These are phyloP conservation scores for Aspergillus fischeri DNA, from an alignment of 2,329 filamentous ascomycete genomes.

Conservation along the genomic window DNA sequence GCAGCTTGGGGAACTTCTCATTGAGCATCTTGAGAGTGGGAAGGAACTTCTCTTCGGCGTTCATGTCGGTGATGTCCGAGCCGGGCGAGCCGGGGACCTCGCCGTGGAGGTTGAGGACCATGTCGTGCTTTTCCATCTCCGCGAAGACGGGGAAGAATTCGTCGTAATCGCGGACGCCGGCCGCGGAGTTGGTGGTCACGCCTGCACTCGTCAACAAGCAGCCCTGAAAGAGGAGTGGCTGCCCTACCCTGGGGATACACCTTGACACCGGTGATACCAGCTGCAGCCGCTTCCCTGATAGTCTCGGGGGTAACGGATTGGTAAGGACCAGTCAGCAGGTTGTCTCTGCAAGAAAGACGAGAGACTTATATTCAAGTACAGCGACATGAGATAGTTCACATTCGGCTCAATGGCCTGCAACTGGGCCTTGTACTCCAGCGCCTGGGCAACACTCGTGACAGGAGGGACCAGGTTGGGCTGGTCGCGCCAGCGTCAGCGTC, in stretches of 20 bases:
- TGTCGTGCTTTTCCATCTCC: slow-evolving; percentile 79
- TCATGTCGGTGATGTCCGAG: slow-evolving; percentile 54
- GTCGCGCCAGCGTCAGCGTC: neutral
- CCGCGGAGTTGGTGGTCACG: slow-evolving; percentile 56
- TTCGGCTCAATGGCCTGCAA: slow-evolving; percentile 58
- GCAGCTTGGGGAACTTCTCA: slow-evolving; percentile 61
- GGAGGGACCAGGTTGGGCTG: slow-evolving; percentile 64
- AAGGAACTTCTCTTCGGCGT: slow-evolving; percentile 72
- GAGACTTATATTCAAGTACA: slow-evolving; percentile 44
- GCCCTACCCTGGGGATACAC: neutral
- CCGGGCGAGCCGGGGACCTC: slow-evolving; percentile 47
- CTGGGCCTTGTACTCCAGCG: slow-evolving; percentile 61
- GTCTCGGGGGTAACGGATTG: slow-evolving; percentile 61
- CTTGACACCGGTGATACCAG: slow-evolving; percentile 66
- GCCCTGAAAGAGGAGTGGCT: neutral
- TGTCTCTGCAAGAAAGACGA: neutral
- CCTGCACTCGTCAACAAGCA: slow-evolving; percentile 34
- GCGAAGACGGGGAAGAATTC: slow-evolving; percentile 62
- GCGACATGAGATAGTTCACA: slow-evolving; percentile 69
- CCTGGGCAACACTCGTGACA: slow-evolving; percentile 58
- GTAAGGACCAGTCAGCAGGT: slow-evolving; percentile 41
- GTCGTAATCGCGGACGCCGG: slow-evolving; percentile 43
- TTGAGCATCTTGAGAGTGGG: slow-evolving; percentile 74
- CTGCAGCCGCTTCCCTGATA: slow-evolving; percentile 67
- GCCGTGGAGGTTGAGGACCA: slow-evolving; percentile 91